Evolutionary conservation across 768 basidiomycete genomes (phyloP).

Genomic region (Kwoniella botswanensis): DNA sequence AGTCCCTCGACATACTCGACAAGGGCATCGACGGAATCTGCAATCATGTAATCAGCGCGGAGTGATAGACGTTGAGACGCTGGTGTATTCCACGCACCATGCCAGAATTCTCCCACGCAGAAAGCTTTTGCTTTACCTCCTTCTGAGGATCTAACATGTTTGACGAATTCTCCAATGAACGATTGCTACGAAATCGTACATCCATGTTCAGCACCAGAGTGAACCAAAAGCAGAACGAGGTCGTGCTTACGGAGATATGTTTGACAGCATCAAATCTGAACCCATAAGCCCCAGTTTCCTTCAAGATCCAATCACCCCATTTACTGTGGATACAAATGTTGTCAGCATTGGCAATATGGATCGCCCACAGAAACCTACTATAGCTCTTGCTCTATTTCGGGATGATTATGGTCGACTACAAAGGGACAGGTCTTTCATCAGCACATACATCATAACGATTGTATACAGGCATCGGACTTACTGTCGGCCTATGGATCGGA

Average conservation of each 20-base stretch:
- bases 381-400: slow-evolving; percentile 76
- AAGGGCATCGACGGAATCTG: slow-evolving; percentile 52
- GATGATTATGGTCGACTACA: slow-evolving; percentile 77
- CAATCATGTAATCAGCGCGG: neutral
- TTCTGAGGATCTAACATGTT: slow-evolving; percentile 59
- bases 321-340: slow-evolving; percentile 29
- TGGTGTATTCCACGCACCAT: slow-evolving; percentile 62
- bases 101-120: slow-evolving; percentile 81
- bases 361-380: slow-evolving; percentile 31
- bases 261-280: slow-evolving; percentile 92
- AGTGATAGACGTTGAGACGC: neutral
- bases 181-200: slow-evolving; percentile 60
- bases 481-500: neutral
- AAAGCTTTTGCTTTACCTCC: slow-evolving; percentile 64
- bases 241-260: slow-evolving; percentile 61
- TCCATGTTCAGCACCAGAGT: neutral
- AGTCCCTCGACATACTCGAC: slow-evolving; percentile 54
- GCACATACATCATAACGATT: too few relatives aligned
- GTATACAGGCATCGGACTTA: neutral
- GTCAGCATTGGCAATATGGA: neutral
- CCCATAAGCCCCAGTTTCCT: slow-evolving; percentile 64
- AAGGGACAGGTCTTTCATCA: too few relatives aligned
- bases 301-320: slow-evolving; percentile 81
- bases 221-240: neutral
- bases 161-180: slow-evolving; percentile 60